A percentile compares a stretch with the other conserved stretches of the same genome.
These are phyloP conservation scores for Pterula multifida DNA, from an alignment of 1,284 basidiomycete genomes.

Conservation along the genomic window DNA sequence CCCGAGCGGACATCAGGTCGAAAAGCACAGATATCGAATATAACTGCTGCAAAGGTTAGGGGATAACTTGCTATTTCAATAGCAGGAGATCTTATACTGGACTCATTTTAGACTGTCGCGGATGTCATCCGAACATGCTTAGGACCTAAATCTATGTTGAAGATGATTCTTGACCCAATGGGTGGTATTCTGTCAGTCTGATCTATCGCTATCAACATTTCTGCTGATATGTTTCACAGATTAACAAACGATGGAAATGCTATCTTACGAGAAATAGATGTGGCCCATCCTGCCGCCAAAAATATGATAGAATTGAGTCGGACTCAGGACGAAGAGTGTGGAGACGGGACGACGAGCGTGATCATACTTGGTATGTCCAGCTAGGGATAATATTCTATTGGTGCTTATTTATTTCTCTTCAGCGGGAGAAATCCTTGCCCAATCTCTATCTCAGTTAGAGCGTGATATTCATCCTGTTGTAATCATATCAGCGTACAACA, in stretches of 20 bases:
- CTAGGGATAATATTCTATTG: conserved; percentile 1
- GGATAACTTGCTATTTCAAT: conserved; percentile 4
- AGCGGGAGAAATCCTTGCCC: conserved; percentile 99
- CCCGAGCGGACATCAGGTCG: conserved; percentile 89
- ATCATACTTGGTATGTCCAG: conserved; percentile 78
- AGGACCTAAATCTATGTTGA: conserved; percentile 96
- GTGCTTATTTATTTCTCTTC: conserved; percentile 3
- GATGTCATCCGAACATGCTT: conserved; percentile 98
- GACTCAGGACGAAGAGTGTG: conserved; percentile 98
- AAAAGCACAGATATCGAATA: conserved; percentile 96
- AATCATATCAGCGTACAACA: conserved; percentile 97
- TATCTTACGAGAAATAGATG: conserved; percentile 94
- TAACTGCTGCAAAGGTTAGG: conserved; percentile 91
- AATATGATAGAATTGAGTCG: conserved; percentile 98
- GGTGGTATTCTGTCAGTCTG: conserved; percentile 17
- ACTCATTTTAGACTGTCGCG: conserved; percentile 69
- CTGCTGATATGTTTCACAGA: conserved; percentile 26
- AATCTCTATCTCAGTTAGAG: conserved; percentile 86
- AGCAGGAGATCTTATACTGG: background rate
- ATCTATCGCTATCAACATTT: background rate
- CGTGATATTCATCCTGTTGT: conserved; percentile 97
- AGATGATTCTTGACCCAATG: conserved; percentile 99
- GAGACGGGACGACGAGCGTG: conserved; percentile 95
- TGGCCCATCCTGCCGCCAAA: conserved; percentile 96
- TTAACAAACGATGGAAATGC: conserved; percentile 98